Conservation (phyloP, 768 basidiomycete genomes). For the Polyporus arcularius region DNA sequence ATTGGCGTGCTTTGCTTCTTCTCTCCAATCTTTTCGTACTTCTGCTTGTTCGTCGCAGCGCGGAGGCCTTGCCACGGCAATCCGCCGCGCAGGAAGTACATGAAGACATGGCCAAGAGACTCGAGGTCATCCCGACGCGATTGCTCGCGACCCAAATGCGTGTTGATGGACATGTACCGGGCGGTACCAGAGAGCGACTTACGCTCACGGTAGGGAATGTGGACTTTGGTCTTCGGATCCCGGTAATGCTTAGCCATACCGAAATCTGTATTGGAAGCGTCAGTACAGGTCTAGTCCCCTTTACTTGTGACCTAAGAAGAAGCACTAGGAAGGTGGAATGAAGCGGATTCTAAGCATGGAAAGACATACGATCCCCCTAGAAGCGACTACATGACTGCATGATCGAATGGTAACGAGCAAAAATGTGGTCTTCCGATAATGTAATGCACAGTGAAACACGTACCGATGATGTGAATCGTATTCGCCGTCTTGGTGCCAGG, state of each 20-base stretch:
- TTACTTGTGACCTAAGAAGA: background rate
- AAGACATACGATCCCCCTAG: too few species aligned
- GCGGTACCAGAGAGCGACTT: conserved; percentile 97
- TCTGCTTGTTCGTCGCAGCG: conserved; percentile 99
- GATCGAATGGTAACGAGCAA: background rate
- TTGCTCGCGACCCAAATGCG: conserved; percentile 93
- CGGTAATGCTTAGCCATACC: conserved; percentile 99
- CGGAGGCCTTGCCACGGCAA: conserved; percentile 98
- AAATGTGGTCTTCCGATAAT: background rate
- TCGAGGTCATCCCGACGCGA: conserved; percentile 96
- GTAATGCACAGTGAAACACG: conserved; percentile 29
- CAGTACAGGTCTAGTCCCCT: background rate
- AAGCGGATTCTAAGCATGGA: background rate
- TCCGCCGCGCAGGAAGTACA: conserved; percentile 97
- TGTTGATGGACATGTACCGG: conserved; percentile 99
- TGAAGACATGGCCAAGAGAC: conserved; percentile 97
- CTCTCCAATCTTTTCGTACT: conserved; percentile 99
- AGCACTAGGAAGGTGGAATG: background rate
- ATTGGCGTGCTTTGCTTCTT: conserved; percentile 97
- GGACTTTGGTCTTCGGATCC: conserved; percentile 95
- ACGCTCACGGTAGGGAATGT: conserved; percentile 99
- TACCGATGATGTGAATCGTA: conserved; percentile 83
- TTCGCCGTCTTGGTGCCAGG: conserved; percentile 90
- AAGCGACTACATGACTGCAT: too few species aligned
- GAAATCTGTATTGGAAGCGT: conserved; percentile 61